phyloP scores from a whole-genome alignment of 495 filamentous ascomycete genomes.

The Penicillium longicatenatum region DNA sequence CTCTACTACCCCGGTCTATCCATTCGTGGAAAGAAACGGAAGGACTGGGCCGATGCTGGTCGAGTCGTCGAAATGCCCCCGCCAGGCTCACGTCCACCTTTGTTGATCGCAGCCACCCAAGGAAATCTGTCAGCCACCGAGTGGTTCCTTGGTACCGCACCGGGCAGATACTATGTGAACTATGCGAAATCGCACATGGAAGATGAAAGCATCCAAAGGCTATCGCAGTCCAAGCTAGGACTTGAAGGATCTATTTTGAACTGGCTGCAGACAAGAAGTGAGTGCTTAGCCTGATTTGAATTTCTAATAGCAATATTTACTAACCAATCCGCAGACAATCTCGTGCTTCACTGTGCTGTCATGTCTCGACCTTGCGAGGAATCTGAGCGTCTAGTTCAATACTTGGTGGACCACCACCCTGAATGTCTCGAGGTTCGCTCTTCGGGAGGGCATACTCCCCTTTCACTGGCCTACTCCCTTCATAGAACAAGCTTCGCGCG shows the following conservation, averaged over 20 bases:
- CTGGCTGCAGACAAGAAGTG: slow-evolving; percentile 60
- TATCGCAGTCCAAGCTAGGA: slow-evolving; percentile 54
- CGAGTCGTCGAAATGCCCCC: slow-evolving; percentile 22
- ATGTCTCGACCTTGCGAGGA: slow-evolving; percentile 42
- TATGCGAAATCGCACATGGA: slow-evolving; percentile 60
- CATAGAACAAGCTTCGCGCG: slow-evolving; percentile 55
- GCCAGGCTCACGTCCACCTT: slow-evolving; percentile 43
- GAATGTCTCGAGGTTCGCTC: slow-evolving; percentile 60
- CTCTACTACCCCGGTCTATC: slow-evolving; percentile 71
- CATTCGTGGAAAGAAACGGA: slow-evolving; percentile 70
- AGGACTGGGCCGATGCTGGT: slow-evolving; percentile 61
- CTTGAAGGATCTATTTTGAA: slow-evolving; percentile 59
- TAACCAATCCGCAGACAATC: slow-evolving; percentile 46
- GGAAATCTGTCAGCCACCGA: slow-evolving; percentile 63
- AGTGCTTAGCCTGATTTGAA: slow-evolving; percentile 10
- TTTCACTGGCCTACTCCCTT: slow-evolving; percentile 57
- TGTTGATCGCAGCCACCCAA: slow-evolving; percentile 56
- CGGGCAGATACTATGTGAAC: slow-evolving; percentile 59
- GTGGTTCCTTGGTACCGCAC: slow-evolving; percentile 70
- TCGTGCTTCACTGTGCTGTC: slow-evolving; percentile 68
- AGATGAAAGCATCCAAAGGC: slow-evolving; percentile 56
- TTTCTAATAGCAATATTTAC: background rate
- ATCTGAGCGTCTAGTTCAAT: slow-evolving; percentile 57
- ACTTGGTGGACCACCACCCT: slow-evolving; percentile 59
- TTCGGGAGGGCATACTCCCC: slow-evolving; percentile 56